Evolutionary conservation across 2,329 filamentous ascomycete genomes (phyloP).

Genomic region (Rosellinia necatrix): DNA sequence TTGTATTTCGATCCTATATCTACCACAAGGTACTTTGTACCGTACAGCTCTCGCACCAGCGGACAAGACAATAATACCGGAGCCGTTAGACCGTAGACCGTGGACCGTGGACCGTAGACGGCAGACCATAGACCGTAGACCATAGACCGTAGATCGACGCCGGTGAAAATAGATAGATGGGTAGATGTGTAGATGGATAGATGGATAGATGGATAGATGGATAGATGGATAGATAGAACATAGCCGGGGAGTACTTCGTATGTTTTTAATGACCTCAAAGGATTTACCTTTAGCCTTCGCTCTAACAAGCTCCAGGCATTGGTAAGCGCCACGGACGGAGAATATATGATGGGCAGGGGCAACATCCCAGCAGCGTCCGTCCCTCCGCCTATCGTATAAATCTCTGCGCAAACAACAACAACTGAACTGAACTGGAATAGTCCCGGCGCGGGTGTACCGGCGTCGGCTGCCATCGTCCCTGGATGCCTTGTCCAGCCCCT

Average conservation of each 20-base stretch:
- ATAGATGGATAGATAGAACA: background rate
- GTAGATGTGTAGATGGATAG: no score
- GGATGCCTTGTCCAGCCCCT: no score
- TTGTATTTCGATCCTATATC: conserved; percentile 15
- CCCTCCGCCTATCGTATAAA: no score
- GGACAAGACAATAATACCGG: background rate
- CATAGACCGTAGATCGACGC: no score
- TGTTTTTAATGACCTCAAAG: background rate
- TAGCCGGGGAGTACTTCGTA: background rate
- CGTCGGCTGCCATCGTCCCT: conserved; percentile 4
- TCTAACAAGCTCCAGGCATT: background rate
- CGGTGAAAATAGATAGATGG: no score
- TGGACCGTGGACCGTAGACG: no score
- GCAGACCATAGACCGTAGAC: no score
- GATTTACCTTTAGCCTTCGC: background rate
- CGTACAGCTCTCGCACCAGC: conserved; percentile 1
- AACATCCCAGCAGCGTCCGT: background rate
- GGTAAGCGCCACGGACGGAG: background rate
- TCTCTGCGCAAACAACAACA: no score
- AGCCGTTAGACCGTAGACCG: no score
- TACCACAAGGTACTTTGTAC: conserved; percentile 3
- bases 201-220: no score
- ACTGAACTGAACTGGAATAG: no score
- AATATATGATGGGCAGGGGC: background rate
- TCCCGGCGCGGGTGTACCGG: no score